These are phyloP conservation scores for Fonsecaea monophora DNA, from an alignment of 2,329 filamentous ascomycete genomes.

Conservation along the genomic window DNA sequence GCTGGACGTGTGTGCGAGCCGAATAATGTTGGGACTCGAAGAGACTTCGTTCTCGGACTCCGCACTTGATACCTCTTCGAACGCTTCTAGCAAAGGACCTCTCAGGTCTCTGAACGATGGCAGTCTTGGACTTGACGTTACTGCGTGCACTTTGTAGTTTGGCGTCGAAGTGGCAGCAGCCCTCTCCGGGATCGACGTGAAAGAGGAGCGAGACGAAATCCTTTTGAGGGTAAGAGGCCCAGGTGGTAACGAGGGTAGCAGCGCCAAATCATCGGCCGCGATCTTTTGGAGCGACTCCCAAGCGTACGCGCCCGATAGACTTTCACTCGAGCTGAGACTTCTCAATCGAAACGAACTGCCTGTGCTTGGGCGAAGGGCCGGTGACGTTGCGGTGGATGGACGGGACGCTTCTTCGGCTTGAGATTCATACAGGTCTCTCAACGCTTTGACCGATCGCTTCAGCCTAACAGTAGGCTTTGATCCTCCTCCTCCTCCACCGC, in stretches of 20 bases:
- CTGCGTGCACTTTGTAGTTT: constrained; percentile 35
- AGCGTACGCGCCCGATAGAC: constrained; percentile 35
- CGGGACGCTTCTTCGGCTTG: constrained; percentile 39
- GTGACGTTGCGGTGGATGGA: constrained; percentile 37
- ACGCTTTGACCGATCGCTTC: constrained; percentile 40
- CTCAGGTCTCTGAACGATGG: constrained; percentile 23
- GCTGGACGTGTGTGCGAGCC: constrained; percentile 48
- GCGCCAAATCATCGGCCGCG: constrained; percentile 36
- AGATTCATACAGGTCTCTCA: constrained; percentile 41
- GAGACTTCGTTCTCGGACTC: constrained; percentile 37
- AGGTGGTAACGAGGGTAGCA: constrained; percentile 33
- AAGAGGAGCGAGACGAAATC: constrained; percentile 32
- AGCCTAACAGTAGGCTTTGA: constrained; percentile 35
- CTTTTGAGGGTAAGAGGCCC: constrained; percentile 22
- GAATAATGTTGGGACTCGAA: constrained; percentile 52
- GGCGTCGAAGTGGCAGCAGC: constrained; percentile 33
- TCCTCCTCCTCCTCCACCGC: constrained; percentile 5
- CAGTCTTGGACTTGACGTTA: constrained; percentile 31
- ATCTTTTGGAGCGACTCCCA: constrained; percentile 38
- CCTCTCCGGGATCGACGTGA: constrained; percentile 33
- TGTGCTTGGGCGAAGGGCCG: constrained; percentile 35
- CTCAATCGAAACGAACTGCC: constrained; percentile 35
- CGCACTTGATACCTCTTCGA: constrained; percentile 22
- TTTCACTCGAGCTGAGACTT: constrained; percentile 39
- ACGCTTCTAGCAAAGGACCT: constrained; percentile 24